Evolutionary conservation across 2,329 filamentous ascomycete species (phyloP).

Genomic region (Aspergillus pseudonomiae): DNA sequence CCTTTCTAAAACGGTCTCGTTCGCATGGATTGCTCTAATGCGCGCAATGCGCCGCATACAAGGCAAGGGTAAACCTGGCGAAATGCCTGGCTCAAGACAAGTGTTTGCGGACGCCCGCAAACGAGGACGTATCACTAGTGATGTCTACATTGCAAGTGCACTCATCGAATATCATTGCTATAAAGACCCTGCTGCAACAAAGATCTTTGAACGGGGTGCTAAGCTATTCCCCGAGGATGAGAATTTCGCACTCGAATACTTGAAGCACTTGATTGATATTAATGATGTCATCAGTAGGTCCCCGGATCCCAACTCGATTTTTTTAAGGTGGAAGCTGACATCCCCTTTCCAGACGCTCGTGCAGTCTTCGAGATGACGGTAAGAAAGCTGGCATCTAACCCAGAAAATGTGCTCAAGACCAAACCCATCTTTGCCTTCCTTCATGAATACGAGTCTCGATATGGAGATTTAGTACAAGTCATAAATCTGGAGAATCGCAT

Average conservation of each 20-base stretch:
- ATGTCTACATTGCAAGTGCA: slow-evolving; percentile 92
- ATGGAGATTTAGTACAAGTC: slow-evolving; percentile 89
- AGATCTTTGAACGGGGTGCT: slow-evolving; percentile 93
- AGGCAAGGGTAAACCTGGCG: slow-evolving; percentile 74
- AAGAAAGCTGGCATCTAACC: slow-evolving; percentile 75
- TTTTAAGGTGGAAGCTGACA: slow-evolving; percentile 16
- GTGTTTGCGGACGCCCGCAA: slow-evolving; percentile 88
- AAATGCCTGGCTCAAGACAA: slow-evolving; percentile 73
- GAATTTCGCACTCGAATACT: slow-evolving; percentile 88
- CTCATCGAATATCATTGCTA: slow-evolving; percentile 95
- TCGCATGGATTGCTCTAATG: slow-evolving; percentile 93
- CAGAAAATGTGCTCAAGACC: slow-evolving; percentile 72
- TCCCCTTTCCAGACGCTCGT: slow-evolving; percentile 69
- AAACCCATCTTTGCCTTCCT: slow-evolving; percentile 89
- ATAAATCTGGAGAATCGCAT: slow-evolving; percentile 89
- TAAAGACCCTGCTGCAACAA: slow-evolving; percentile 86
- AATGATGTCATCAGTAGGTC: slow-evolving; percentile 89
- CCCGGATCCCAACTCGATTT: neutral
- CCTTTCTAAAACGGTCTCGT: slow-evolving; percentile 83
- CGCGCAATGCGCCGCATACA: slow-evolving; percentile 92
- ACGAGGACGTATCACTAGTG: slow-evolving; percentile 84
- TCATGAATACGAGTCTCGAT: slow-evolving; percentile 92
- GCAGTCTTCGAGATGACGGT: slow-evolving; percentile 96
- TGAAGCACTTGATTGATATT: slow-evolving; percentile 89
- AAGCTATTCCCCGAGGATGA: slow-evolving; percentile 94